Base-by-base conservation (phyloP, 2,329 filamentous ascomycete species). In the Aureobasidium sp. region DNA sequence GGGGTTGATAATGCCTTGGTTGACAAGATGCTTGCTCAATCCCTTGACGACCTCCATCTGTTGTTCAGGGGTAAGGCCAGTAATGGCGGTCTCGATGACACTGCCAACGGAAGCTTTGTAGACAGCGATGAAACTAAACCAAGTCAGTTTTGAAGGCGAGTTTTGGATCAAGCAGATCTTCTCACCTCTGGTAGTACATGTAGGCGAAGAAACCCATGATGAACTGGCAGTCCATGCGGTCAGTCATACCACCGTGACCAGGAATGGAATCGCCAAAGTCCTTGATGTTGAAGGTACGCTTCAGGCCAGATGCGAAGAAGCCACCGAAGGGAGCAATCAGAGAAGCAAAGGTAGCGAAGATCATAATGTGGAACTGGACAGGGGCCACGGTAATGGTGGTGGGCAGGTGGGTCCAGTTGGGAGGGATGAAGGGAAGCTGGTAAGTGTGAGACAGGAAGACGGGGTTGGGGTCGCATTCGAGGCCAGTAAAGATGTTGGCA, bases 201-300 rank as follows among this genome's bases (percentile, higher is more conserved):
- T 91, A 97, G 17, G 93, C 86, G 71, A 99, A 97, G 77, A 96
- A 94, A 9, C 94, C 94, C 94, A 99, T 99, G 79, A 97, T 97
- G 78, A 99, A 99, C 73, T 99, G 94, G 75, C 94, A 99, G 73
- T 99, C 94, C 93, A 99, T 97, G 65, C 94, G 89, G 74, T 99
- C 94, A 17, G 94, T 99, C 79, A 99, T 97, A 68, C 94, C 94
- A 64, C 94, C 94, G 71, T 99, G 94, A 25, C 94, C 94, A 1
- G 94, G 94, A 68, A 99, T 99, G 1, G 91, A 96, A 76, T 99
- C 90, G 68, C 94, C 94, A 78, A 99, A 99, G 78, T 99, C 94
- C 82, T 99, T 99, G 82, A 99, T 95, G 80, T 99, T 97, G 81
- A 99, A 99, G 4, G 93, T 97, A 34, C 94, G 90, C 84, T 99